A percentile compares a stretch with the other conserved stretches of the same genome.
Evolutionary conservation across 2,329 filamentous ascomycete species (phyloP).

Genomic region (Cladophialophora carrionii): DNA sequence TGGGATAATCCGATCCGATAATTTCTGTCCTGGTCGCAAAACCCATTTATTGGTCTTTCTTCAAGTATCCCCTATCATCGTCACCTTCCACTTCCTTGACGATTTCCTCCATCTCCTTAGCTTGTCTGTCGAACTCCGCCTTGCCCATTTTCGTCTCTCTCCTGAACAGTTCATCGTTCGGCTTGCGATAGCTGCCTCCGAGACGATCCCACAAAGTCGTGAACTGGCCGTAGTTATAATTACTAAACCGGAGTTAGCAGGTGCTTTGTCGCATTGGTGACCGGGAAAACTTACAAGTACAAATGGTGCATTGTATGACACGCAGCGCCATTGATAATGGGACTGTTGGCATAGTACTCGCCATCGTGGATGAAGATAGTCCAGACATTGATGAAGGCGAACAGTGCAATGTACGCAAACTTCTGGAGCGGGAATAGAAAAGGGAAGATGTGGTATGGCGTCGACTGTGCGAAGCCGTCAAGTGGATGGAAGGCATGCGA

Average conservation of each 20-base stretch:
- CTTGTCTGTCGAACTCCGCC: conserved; percentile 77
- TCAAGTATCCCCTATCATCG: conserved; percentile 51
- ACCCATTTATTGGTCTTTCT: conserved; percentile 27
- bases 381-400: conserved; percentile 95
- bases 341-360: conserved; percentile 87
- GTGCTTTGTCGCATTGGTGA: not conserved
- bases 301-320: conserved; percentile 88
- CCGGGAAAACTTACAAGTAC: not conserved
- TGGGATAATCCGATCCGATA: not conserved
- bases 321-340: conserved; percentile 90
- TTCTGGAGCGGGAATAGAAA: conserved; percentile 93
- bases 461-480: conserved; percentile 83
- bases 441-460: conserved; percentile 92
- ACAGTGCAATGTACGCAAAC: conserved; percentile 80
- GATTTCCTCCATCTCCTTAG: conserved; percentile 73
- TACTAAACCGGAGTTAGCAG: conserved; percentile 53
- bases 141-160: conserved; percentile 84
- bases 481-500: conserved; percentile 93
- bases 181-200: conserved; percentile 82
- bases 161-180: conserved; percentile 81
- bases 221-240: conserved; percentile 94
- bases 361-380: conserved; percentile 95
- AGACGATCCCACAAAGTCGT: conserved; percentile 89
- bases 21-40: not conserved
- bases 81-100: conserved; percentile 72